Evolutionary conservation across 768 basidiomycete genomes (phyloP), one percentile per base, ranked within the genome.

Genomic region (Podaxis rugospora): DNA sequence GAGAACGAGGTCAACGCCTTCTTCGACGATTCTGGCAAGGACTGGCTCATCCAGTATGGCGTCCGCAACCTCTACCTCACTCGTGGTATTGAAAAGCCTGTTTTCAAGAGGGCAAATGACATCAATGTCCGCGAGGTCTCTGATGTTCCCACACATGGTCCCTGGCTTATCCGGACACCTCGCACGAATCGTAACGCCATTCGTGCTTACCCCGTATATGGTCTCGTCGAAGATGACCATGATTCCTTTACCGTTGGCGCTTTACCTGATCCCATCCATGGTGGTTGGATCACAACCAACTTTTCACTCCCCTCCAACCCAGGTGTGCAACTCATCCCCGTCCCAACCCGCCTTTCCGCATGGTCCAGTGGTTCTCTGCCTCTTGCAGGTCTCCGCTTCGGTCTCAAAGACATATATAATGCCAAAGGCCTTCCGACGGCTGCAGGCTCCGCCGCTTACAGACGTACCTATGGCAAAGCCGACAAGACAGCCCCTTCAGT

Each of bases 311-410:
- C 56, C 2, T 62, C 62, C 13, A 64, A 54, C 7, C 58, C 65
- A 25, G 58, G 54, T 10, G 63, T 64, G 1, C 73, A 74, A 59
- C 66, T 76, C 61, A 78, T 85, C 39, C 80, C 79, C 14, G 76
- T 84, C 2, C 83, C 83, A 0, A 83, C 83, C 0, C 76, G 81
- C 2, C 64, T 83, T 1, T 75, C 77, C 57, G 72, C 72, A 67
- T 57, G 72, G 42, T 61, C 65, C 18, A 61, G 66, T 21, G 52
- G 62, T 23, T 57, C 52, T 49, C 51, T 72, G 1, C 75, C 76
- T 4, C 73, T 84, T 55, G 71, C 77, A 1, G 82, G 83, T 39
- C 68, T 70, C 14, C 81, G 82, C 3, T 76, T 84, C 56, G 81
- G 70, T 2, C 74, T 84, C 50, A 85, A 84, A 73, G 76, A 77